A percentile compares a stretch with the other conserved stretches of the same genome.
Evolutionary conservation across 1,284 basidiomycete species (phyloP).

Genomic region (Melanopsichium pennsylvanicum): DNA sequence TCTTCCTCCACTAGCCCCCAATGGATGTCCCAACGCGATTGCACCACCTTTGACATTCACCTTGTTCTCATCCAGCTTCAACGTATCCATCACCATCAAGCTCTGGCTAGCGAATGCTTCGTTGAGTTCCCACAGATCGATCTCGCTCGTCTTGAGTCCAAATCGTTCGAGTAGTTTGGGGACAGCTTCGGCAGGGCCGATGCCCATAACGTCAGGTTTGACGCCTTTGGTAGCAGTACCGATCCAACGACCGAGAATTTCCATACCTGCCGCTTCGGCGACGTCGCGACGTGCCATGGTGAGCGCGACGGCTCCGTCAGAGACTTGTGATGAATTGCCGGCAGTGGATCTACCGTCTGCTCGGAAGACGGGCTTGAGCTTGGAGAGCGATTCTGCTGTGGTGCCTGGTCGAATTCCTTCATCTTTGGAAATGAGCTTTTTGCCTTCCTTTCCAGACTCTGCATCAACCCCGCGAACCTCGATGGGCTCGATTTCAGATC

Average conservation of each 20-base stretch:
- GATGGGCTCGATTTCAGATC: conserved; percentile 60
- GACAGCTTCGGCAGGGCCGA: conserved; percentile 59
- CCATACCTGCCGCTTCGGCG: conserved; percentile 58
- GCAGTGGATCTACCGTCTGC: conserved; percentile 54
- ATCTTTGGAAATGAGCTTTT: conserved; percentile 56
- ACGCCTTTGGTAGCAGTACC: conserved; percentile 59
- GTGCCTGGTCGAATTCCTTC: conserved; percentile 59
- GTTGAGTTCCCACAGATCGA: conserved; percentile 64
- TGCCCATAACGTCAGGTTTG: conserved; percentile 63
- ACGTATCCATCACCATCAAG: conserved; percentile 58
- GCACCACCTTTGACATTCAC: conserved; percentile 65
- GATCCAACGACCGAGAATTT: conserved; percentile 60
- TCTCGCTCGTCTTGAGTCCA: conserved; percentile 49
- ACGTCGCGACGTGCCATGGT: conserved; percentile 58
- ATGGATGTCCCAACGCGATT: conserved; percentile 62
- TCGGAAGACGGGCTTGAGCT: conserved; percentile 62
- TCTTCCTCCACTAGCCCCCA: conserved; percentile 61
- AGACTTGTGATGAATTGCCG: conserved; percentile 63
- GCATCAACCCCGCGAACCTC: conserved; percentile 52
- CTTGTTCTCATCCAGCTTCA: conserved; percentile 48
- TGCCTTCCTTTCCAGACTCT: conserved; percentile 53
- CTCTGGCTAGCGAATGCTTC: conserved; percentile 64
- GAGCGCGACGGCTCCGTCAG: conserved; percentile 61
- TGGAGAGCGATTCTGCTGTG: conserved; percentile 46
- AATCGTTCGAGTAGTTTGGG: conserved; percentile 58